Evolutionary conservation across 1,284 basidiomycete species (phyloP).

Genomic region (Fomitopsis pinicola): DNA sequence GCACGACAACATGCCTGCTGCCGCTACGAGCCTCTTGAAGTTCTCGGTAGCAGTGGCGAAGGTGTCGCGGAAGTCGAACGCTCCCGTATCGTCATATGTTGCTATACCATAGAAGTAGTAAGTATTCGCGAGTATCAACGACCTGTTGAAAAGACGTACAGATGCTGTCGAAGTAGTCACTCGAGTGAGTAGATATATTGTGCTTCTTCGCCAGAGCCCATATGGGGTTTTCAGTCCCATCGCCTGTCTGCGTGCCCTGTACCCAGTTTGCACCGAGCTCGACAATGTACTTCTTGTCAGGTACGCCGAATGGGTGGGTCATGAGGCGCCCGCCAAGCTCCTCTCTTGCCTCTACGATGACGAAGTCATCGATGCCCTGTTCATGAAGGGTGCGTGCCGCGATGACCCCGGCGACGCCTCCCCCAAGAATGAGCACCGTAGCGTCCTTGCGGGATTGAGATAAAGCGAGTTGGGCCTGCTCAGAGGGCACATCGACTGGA

Average conservation of each 20-base stretch:
- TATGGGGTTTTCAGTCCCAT: constrained; percentile 57
- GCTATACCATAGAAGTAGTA: constrained; percentile 27
- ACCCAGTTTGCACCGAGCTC: constrained; percentile 73
- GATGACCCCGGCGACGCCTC: constrained; percentile 63
- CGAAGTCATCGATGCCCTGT: constrained; percentile 53
- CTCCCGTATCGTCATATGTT: constrained; percentile 47
- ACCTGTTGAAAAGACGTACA: constrained; percentile 30
- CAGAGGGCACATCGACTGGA: background rate
- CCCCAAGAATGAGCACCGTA: constrained; percentile 52
- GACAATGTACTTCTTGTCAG: constrained; percentile 36
- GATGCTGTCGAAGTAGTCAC: constrained; percentile 44
- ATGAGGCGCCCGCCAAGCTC: constrained; percentile 63
- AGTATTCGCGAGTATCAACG: background rate
- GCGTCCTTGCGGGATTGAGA: constrained; percentile 15
- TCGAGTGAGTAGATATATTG: constrained; percentile 42
- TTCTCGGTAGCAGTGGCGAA: constrained; percentile 36
- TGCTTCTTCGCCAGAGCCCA: constrained; percentile 57
- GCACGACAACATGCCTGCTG: constrained; percentile 32
- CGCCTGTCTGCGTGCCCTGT: constrained; percentile 54
- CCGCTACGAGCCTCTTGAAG: constrained; percentile 36
- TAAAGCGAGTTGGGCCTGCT: background rate
- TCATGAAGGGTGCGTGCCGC: constrained; percentile 58
- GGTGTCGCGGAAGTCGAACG: constrained; percentile 40
- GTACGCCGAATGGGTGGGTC: constrained; percentile 38
- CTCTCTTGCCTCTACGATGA: constrained; percentile 55